phyloP scores from a whole-genome alignment of 2,329 filamentous ascomycete genomes.

The Ceratocystis diversiconidia region DNA sequence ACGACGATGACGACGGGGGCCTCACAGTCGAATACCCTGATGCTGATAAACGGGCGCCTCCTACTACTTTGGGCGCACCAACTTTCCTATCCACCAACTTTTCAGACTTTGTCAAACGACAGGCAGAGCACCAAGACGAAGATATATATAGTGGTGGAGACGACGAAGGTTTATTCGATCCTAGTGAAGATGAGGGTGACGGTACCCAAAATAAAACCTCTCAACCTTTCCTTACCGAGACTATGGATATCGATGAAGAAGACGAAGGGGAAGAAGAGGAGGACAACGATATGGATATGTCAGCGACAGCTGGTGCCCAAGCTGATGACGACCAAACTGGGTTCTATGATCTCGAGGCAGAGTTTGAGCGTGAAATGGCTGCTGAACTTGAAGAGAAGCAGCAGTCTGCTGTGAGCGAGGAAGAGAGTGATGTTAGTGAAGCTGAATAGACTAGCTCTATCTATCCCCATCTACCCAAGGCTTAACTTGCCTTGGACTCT shows the following conservation, averaged over 20 bases:
- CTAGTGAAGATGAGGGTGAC: conserved; percentile 30
- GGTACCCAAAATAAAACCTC: conserved; percentile 23
- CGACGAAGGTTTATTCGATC: conserved; percentile 22
- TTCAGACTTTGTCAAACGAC: conserved; percentile 38
- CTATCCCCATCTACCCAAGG: neutral
- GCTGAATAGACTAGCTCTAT: conserved; percentile 35
- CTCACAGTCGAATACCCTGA: conserved; percentile 47
- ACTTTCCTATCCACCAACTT: conserved; percentile 31
- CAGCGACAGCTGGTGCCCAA: neutral
- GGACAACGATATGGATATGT: conserved; percentile 19
- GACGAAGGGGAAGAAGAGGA: conserved; percentile 19
- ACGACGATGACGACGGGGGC: conserved; percentile 42
- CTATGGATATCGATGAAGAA: conserved; percentile 21
- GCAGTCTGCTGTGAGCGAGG: conserved; percentile 28
- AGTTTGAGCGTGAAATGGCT: conserved; percentile 39
- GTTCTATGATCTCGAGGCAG: conserved; percentile 22
- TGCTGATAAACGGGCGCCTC: conserved; percentile 27
- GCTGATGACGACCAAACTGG: conserved; percentile 21
- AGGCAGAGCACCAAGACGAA: conserved; percentile 24
- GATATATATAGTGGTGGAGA: conserved; percentile 31
- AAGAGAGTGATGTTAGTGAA: conserved; percentile 52
- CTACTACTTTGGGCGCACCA: conserved; percentile 27
- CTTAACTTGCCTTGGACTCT: neutral
- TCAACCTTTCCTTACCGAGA: conserved; percentile 21
- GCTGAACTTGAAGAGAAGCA: conserved; percentile 43